Percentiles rank a stretch among this genome's conserved stretches.
These are phyloP conservation scores for Blepharisma stoltei DNA, from an alignment of 73 alveolate genomes.

Conservation along the genomic window DNA sequence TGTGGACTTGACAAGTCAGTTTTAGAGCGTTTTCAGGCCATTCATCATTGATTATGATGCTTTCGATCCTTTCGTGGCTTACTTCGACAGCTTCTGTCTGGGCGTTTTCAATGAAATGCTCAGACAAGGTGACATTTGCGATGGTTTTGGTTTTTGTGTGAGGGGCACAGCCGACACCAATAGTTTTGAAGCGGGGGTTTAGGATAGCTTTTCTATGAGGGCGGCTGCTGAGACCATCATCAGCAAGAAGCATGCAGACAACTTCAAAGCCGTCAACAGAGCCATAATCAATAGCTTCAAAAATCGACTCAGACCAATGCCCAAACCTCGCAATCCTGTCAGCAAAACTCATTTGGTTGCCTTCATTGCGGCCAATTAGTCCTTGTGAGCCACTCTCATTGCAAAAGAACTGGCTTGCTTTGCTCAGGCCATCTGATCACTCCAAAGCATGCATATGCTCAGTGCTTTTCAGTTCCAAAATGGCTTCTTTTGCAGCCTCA, in stretches of 20 bases:
- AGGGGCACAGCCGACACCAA: conserved; percentile 9
- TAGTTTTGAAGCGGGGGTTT: conserved; percentile 21
- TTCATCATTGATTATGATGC: background rate
- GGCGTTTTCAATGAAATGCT: background rate
- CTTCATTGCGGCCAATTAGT: conserved; percentile 66
- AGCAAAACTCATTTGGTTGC: conserved; percentile 63
- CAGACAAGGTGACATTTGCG: conserved; percentile 9
- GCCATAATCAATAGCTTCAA: conserved; percentile 80
- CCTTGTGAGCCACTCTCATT: conserved; percentile 87
- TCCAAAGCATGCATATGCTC: conserved; percentile 43
- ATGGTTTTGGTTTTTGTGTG: background rate
- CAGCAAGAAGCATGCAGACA: conserved; percentile 68
- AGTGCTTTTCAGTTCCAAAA: conserved; percentile 33
- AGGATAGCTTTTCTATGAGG: conserved; percentile 28
- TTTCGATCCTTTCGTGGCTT: background rate
- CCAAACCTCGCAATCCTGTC: conserved; percentile 81
- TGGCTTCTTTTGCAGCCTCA: conserved; percentile 31
- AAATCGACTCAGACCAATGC: conserved; percentile 85
- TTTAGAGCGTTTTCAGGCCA: conserved; percentile 20
- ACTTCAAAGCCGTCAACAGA: conserved; percentile 48
- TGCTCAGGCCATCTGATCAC: conserved; percentile 54
- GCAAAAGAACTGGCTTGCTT: conserved; percentile 73
- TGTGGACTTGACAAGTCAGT: conserved; percentile 8
- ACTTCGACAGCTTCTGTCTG: background rate
- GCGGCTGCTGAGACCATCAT: conserved; percentile 13